Percentiles rank a stretch among this genome's conserved stretches.
Evolutionary conservation across 148 eudicot genomes (phyloP).

Genomic region (Drosera capensis): DNA sequence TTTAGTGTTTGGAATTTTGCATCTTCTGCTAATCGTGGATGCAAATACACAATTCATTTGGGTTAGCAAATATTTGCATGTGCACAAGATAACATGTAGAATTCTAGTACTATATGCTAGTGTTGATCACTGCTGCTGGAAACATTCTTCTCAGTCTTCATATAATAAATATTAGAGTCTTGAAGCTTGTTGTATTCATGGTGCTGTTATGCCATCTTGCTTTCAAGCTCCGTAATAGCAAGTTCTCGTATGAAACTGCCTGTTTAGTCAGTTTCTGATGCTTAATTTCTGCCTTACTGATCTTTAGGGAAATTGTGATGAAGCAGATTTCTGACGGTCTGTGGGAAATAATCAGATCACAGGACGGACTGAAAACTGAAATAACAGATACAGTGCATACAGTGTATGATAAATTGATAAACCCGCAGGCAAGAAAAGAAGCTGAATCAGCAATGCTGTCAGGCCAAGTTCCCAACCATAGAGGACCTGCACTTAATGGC

Average conservation of each 20-base stretch:
- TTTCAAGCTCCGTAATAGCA: no score
- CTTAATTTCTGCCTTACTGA: slow-evolving; percentile 3
- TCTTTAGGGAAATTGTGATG: slow-evolving; percentile 47
- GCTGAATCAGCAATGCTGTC: slow-evolving; percentile 17
- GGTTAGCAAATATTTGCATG: no score
- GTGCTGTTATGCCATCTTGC: no score
- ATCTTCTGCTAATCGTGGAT: no score
- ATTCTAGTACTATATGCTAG: no score
- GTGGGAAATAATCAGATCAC: slow-evolving; percentile 64
- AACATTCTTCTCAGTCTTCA: no score
- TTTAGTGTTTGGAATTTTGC: no score
- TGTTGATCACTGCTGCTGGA: no score
- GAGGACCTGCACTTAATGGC: slow-evolving; percentile 10
- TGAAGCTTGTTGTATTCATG: no score
- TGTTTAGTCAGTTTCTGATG: slow-evolving; percentile 1
- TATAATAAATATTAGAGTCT: no score
- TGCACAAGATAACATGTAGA: no score
- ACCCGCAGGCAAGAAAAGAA: slow-evolving; percentile 22
- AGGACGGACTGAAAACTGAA: slow-evolving; percentile 54
- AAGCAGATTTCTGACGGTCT: slow-evolving; percentile 55
- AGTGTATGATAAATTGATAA: slow-evolving; percentile 39
- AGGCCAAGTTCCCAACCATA: slow-evolving; percentile 9
- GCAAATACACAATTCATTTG: no score
- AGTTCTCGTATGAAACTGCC: not conserved
- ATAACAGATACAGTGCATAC: slow-evolving; percentile 62